Percentiles rank a stretch among this genome's conserved stretches.
Evolutionary conservation across 2,329 filamentous ascomycete genomes (phyloP).

Genomic region (Onygenales sp.): DNA sequence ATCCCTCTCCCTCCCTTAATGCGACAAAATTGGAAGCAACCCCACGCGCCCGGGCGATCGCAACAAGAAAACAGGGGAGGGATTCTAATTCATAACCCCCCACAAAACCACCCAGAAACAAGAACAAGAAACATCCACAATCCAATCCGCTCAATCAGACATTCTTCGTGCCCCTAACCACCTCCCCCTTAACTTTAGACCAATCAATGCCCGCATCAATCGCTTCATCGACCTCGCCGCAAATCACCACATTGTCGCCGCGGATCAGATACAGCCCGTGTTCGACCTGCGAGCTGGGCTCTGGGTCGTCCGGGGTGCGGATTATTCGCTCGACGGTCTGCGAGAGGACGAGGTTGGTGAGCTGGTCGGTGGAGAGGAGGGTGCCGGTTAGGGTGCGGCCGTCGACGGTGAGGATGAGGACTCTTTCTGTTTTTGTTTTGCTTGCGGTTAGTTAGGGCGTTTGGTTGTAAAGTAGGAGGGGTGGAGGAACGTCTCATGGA

Average conservation of each 20-base stretch:
- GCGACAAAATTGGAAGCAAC: too few relatives aligned
- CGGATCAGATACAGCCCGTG: slow-evolving; percentile 86
- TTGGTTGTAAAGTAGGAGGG: not conserved
- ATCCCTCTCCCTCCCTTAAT: too few relatives aligned
- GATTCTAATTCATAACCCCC: not conserved
- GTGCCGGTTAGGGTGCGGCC: slow-evolving; percentile 77
- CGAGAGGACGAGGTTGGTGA: slow-evolving; percentile 83
- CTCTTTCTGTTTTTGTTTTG: slow-evolving; percentile 57
- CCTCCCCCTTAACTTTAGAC: slow-evolving; percentile 75
- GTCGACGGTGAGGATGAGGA: slow-evolving; percentile 84
- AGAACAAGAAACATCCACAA: not conserved
- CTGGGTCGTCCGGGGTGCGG: slow-evolving; percentile 70
- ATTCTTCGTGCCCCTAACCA: slow-evolving; percentile 80
- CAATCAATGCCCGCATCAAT: slow-evolving; percentile 88
- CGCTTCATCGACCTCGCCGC: slow-evolving; percentile 81
- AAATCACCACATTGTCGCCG: slow-evolving; percentile 87
- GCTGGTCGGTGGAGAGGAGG: slow-evolving; percentile 77
- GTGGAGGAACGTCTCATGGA: slow-evolving; percentile 7
- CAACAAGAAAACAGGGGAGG: not conserved
- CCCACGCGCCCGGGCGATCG: too few relatives aligned
- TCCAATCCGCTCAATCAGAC: slow-evolving; percentile 26
- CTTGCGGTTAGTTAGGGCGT: not conserved
- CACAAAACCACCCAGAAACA: not conserved
- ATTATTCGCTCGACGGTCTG: slow-evolving; percentile 85
- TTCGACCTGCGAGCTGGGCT: slow-evolving; percentile 68